Base-by-base conservation (phyloP, 208 protist genomes). In the Leishmania aethiopica region DNA sequence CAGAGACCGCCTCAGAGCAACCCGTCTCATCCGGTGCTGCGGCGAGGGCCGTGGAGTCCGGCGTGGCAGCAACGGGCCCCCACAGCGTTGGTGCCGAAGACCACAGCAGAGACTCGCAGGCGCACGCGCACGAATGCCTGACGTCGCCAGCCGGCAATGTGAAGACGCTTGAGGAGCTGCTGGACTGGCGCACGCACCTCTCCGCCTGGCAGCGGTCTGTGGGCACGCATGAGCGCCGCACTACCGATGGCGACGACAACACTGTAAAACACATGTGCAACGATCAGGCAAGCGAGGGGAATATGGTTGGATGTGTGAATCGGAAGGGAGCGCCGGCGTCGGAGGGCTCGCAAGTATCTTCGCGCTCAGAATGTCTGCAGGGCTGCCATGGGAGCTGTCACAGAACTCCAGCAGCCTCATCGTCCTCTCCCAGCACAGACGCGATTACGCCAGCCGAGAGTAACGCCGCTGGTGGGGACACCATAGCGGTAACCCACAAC, bases 121-220 rank as follows among this genome's bases (percentile, higher is more conserved):
- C 72, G 72, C 49, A 37, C 25, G 7, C 72, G 17, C 72, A 28
- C 49, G 1, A 37, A 22, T 37, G 28, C 42, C 74, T 67, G 2
- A 17, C 28, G 28, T 77, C 75, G 7, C 67, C 75, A 2, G 70
- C 47, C 1, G 59, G 75, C 0, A 69, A 84, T 37, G 76, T 84
- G 0, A 71, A 73, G 13, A 84, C 81, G 45, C 76, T 84, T 32
- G 17, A 51, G 3, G 76, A 78, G 1, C 66, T 84, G 3, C 17
- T 84, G 25, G 51, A 49, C 19, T 84, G 81, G 81, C 75, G 81
- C 45, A 3, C 81, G 35, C 81, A 77, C 70, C 75, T 84, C 11
- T 77, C 81, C 1, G 69, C 40, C 5, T 77, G 45, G 22, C 57
- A 75, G 67, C 45, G 15, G 25, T 71, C 76, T 15, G 10, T 35